Conservation (phyloP, 2,329 filamentous ascomycete genomes). For the Zopfia rhizophila region DNA sequence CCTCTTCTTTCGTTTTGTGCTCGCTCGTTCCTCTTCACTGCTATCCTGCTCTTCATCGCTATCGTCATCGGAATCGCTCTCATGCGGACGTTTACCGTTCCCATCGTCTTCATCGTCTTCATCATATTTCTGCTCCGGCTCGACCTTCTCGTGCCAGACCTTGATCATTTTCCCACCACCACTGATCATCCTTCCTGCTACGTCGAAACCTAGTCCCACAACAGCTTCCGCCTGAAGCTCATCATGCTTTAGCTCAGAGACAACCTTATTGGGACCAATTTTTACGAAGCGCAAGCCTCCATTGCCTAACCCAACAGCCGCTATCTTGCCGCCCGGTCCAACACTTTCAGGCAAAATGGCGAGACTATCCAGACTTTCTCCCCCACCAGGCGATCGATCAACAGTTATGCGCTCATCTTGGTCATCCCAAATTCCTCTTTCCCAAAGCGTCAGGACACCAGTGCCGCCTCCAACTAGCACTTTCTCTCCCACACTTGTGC, state of each 20-base stretch:
- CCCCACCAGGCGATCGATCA: slow-evolving; percentile 69
- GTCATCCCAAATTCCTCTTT: slow-evolving; percentile 93
- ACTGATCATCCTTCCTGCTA: slow-evolving; percentile 85
- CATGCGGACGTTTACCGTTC: slow-evolving; percentile 37
- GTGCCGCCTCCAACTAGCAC: slow-evolving; percentile 80
- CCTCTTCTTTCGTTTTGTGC: slow-evolving; percentile 56
- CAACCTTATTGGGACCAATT: slow-evolving; percentile 76
- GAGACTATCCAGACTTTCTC: slow-evolving; percentile 84
- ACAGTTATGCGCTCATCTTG: slow-evolving; percentile 90
- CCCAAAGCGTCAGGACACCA: slow-evolving; percentile 91
- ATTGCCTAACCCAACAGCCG: slow-evolving; percentile 84
- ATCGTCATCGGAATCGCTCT: slow-evolving; percentile 60
- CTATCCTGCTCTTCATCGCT: slow-evolving; percentile 53
- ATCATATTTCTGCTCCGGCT: slow-evolving; percentile 54
- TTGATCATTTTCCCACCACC: slow-evolving; percentile 88
- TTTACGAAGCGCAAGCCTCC: slow-evolving; percentile 82
- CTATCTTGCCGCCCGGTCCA: slow-evolving; percentile 73
- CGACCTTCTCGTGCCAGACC: slow-evolving; percentile 83
- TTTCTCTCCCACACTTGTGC: slow-evolving; percentile 76
- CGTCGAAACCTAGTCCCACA: slow-evolving; percentile 83
- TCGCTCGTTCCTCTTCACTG: slow-evolving; percentile 58
- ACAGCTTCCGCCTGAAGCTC: slow-evolving; percentile 80
- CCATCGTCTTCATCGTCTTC: slow-evolving; percentile 54
- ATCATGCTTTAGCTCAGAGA: slow-evolving; percentile 77
- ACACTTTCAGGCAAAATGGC: slow-evolving; percentile 76